These are phyloP conservation scores for Tuber aestivum DNA, from an alignment of 495 filamentous ascomycete genomes.

Conservation along the genomic window DNA sequence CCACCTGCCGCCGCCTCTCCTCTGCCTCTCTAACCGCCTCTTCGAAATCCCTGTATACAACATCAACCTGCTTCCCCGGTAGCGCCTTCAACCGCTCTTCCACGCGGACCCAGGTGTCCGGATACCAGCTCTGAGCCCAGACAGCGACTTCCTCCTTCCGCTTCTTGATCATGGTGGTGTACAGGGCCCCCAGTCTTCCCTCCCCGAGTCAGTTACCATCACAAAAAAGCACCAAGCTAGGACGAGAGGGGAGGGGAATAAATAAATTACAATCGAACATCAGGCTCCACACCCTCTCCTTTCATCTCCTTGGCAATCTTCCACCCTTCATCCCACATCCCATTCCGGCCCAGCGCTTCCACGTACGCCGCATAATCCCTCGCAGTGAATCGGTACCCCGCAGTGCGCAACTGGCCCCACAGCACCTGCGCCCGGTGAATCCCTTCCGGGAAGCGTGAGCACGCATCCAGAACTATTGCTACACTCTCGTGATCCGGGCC, in stretches of 20 bases:
- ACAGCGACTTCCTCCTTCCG: constrained; percentile 62
- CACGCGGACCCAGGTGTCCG: constrained; percentile 61
- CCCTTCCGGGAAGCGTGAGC: constrained; percentile 58
- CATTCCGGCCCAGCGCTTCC: constrained; percentile 65
- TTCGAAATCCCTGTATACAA: constrained; percentile 39
- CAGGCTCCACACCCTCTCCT: constrained; percentile 58
- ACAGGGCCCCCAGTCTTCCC: constrained; percentile 62
- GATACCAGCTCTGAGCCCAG: constrained; percentile 64
- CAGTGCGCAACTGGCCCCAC: constrained; percentile 63
- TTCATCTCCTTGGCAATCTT: constrained; percentile 60
- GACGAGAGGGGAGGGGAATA: background rate
- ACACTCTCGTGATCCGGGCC: constrained; percentile 76
- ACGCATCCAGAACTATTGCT: constrained; percentile 68
- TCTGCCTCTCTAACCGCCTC: constrained; percentile 11
- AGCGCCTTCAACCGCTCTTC: constrained; percentile 42
- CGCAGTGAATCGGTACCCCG: constrained; percentile 69
- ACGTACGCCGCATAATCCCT: constrained; percentile 68
- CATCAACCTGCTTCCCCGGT: constrained; percentile 37
- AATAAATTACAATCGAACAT: constrained; percentile 62
- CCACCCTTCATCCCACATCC: constrained; percentile 59
- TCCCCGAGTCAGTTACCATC: constrained; percentile 46
- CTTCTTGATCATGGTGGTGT: constrained; percentile 56
- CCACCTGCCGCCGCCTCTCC: constrained; percentile 4
- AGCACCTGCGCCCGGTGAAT: constrained; percentile 62
- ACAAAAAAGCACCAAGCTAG: constrained; percentile 19